phyloP scores from a whole-genome alignment of 495 filamentous ascomycete genomes.

The Monascus purpureus region DNA sequence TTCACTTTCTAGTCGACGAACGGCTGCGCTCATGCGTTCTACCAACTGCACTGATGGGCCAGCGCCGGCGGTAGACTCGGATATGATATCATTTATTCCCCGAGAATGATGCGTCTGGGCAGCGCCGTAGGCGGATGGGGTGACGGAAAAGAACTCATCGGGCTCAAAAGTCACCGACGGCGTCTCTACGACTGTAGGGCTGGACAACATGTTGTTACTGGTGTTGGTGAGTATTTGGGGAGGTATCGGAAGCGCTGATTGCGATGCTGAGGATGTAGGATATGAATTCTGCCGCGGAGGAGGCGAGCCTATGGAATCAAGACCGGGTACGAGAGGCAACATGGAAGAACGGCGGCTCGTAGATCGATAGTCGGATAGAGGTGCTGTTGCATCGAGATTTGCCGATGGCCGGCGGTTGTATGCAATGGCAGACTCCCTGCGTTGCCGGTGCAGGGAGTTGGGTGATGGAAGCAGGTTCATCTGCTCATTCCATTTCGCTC shows the following conservation, averaged over 20 bases:
- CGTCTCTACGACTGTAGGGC: conserved; percentile 28
- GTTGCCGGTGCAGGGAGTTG: conserved; percentile 29
- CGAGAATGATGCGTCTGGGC: conserved; percentile 27
- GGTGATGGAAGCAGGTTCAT: conserved; percentile 10
- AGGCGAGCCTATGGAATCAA: conserved; percentile 26
- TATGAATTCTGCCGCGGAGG: conserved; percentile 30
- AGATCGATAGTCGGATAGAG: conserved; percentile 25
- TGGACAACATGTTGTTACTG: conserved; percentile 15
- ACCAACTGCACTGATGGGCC: conserved; percentile 93
- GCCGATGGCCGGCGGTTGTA: conserved; percentile 29
- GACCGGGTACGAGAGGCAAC: conserved; percentile 12
- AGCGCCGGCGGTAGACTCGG: conserved; percentile 73
- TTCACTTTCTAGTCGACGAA: conserved; percentile 82
- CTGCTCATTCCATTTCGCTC: conserved; percentile 58
- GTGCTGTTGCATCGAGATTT: conserved; percentile 21
- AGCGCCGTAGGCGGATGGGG: conserved; percentile 42
- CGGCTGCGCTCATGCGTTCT: conserved; percentile 87
- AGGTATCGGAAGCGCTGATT: background rate
- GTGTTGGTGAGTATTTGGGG: conserved; percentile 17
- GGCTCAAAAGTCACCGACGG: conserved; percentile 48
- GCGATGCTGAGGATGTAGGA: conserved; percentile 16
- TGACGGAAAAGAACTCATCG: conserved; percentile 55
- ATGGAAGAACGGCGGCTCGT: conserved; percentile 35
- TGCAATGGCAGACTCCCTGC: conserved; percentile 33
- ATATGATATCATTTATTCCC: conserved; percentile 76